Evolutionary conservation across 2,329 filamentous ascomycete species (phyloP).

Genomic region (Fusarium clavum): DNA sequence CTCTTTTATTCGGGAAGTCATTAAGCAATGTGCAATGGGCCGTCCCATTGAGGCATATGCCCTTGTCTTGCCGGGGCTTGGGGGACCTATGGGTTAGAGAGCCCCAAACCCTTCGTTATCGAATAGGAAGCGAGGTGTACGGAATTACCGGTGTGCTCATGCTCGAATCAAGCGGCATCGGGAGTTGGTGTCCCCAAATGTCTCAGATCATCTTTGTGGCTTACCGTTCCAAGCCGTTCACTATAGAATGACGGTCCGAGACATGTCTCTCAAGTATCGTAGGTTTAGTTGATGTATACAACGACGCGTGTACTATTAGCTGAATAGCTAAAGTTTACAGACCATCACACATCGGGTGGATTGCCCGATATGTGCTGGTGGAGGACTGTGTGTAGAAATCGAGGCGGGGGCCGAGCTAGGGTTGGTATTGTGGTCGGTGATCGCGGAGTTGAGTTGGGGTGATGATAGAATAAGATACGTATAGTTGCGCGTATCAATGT

Average conservation of each 20-base stretch:
- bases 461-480: conserved; percentile 11
- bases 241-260: neutral
- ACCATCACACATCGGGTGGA: neutral
- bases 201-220: conserved; percentile 24
- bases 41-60: conserved; percentile 19
- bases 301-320: neutral
- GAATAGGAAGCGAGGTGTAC: conserved; percentile 29
- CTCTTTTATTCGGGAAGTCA: neutral
- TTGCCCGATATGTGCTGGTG: neutral
- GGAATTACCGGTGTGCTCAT: conserved; percentile 35
- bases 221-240: neutral
- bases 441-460: conserved; percentile 31
- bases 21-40: conserved; percentile 6
- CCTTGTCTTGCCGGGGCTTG: conserved; percentile 29
- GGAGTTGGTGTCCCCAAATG: conserved; percentile 9
- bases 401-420: conserved; percentile 21
- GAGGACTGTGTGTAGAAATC: conserved; percentile 10
- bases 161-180: conserved; percentile 2
- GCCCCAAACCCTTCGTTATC: conserved; percentile 16
- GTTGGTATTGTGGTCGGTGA: conserved; percentile 19
- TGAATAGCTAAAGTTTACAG: neutral
- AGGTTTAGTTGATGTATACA: neutral
- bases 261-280: conserved; percentile 2
- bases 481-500: neutral
- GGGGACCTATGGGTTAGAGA: conserved; percentile 12